Conservation (phyloP, 306 rosid genomes). For the Arachis hypogaea region DNA sequence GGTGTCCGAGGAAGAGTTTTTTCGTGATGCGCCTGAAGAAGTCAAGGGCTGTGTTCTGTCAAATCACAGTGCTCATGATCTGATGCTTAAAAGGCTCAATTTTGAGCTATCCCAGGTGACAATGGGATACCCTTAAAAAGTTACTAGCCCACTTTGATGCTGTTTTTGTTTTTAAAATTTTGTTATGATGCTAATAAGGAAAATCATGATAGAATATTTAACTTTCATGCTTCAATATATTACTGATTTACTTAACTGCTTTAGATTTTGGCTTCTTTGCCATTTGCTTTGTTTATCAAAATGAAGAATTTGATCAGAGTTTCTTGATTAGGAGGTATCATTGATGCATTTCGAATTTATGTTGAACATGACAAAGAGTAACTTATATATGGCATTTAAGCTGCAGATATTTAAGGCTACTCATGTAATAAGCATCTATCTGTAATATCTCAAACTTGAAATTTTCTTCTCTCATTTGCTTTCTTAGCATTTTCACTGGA, state of each 20-base stretch:
- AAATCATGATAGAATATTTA: not conserved
- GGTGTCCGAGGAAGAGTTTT: conserved; percentile 67
- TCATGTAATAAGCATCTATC: not conserved
- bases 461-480: not conserved
- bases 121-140: not conserved
- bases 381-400: not conserved
- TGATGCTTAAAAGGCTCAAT: conserved; percentile 80
- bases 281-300: not conserved
- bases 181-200: not conserved
- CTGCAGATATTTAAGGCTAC: not conserved
- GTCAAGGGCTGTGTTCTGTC: conserved; percentile 57
- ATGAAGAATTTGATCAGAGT: not conserved
- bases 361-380: not conserved
- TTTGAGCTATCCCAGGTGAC: conserved; percentile 70
- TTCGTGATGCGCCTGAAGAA: conserved; percentile 57
- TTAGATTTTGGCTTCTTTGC: not conserved
- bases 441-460: not conserved
- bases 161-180: not conserved
- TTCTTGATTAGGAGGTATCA: not conserved
- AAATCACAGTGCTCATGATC: conserved; percentile 56
- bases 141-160: not conserved
- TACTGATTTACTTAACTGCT: not conserved
- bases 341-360: conserved; percentile 1
- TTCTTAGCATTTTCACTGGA: not conserved
- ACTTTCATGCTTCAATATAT: not conserved